Base-by-base conservation (phyloP, 2,329 filamentous ascomycete species). In the Fusarium sp. region DNA sequence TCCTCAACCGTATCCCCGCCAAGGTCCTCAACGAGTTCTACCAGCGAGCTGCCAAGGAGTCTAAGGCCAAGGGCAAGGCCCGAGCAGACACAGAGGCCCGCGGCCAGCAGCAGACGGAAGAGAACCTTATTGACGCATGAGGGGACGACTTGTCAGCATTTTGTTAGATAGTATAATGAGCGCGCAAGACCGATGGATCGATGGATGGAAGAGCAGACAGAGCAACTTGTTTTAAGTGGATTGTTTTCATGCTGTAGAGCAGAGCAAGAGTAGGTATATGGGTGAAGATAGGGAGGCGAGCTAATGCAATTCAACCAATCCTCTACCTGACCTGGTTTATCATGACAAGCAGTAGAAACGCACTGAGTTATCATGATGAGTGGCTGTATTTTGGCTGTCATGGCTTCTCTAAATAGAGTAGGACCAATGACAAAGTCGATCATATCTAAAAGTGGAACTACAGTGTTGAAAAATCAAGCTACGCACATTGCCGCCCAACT, bases 1-100 rank as follows among this genome's bases (percentile, higher is more conserved):
- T 98, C 75, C 92, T 99, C 76, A 99, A 99, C 86, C 93, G 97
- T 83, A 94, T 96, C 78, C 93, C 93, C 64, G 89, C 90, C 85
- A 94, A 94, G 85, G 80, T 94, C 45, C 88, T 96, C 76, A 91
- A 94, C 77, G 92, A 95, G 81, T 96, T 90, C 84, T 96, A 95
- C 82, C 89, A 91, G 78, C 87, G 92, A 74, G 88, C 89, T 60
- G 83, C 87, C 53, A 86, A 86, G 75, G 87, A 90, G 68, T 82
- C 87, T 70, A 91, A 91, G 83, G 83, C 83, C 66, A 91, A 91
- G 84, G 85, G 83, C 70, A 87, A 89, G 81, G 84, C 85, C 66
- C 83, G 83, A 59, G 83, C 82, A 68, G 83, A 83, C 73, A 81
- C 74, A 22, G 73, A 76, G 60, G 72, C 74, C 8, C 75, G 83